Evolutionary conservation across 495 filamentous ascomycete species (phyloP).

Genomic region (Tuber umbilicatum): DNA sequence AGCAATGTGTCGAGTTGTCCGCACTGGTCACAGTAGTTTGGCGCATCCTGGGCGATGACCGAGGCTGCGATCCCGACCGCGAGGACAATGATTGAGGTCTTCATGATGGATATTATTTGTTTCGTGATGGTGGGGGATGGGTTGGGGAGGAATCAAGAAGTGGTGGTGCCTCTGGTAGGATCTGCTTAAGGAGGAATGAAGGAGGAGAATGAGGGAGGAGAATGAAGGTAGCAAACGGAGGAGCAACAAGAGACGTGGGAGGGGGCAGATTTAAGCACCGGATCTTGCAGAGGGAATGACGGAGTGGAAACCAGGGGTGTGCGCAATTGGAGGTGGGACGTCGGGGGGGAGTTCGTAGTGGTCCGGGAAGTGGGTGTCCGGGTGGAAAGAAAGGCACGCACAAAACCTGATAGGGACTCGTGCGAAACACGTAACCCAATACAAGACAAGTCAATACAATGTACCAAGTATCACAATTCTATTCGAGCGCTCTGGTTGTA

Average conservation of each 20-base stretch:
- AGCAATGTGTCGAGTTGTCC: constrained; percentile 4
- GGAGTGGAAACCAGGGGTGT: background rate
- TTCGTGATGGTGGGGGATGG: background rate
- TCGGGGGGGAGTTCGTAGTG: background rate
- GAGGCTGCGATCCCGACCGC: background rate
- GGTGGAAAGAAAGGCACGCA: constrained; percentile 1
- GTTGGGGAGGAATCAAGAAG: background rate
- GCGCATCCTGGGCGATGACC: background rate
- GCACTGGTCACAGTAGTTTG: background rate
- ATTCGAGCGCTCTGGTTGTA: background rate
- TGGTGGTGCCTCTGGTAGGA: background rate
- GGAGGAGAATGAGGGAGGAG: background rate
- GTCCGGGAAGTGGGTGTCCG: background rate
- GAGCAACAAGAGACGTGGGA: background rate
- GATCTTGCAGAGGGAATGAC: background rate
- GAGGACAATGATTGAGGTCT: background rate
- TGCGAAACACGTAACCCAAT: background rate
- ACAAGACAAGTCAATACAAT: background rate
- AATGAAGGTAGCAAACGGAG: background rate
- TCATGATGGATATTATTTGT: background rate
- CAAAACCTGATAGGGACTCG: constrained; percentile 3
- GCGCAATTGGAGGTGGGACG: background rate
- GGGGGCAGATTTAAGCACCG: constrained; percentile 4
- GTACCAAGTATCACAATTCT: background rate
- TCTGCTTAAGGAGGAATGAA: background rate